Base-by-base conservation (phyloP, 2,329 filamentous ascomycete genomes). In the Balansia obtecta region DNA sequence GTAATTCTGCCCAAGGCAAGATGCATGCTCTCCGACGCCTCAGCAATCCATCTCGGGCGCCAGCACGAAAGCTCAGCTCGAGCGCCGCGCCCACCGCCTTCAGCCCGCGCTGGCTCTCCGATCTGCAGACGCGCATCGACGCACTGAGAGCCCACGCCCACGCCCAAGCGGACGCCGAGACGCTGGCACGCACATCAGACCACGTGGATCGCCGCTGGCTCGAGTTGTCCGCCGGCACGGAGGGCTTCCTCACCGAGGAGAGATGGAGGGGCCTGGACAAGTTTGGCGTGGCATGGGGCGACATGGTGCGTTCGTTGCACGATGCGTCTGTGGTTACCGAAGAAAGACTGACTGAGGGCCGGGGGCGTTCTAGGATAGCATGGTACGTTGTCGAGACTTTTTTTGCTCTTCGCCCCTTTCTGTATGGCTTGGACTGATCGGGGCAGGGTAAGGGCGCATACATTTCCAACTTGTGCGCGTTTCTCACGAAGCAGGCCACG, bases 241-340 rank as follows among this genome's bases (percentile, higher is more conserved):
- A 91, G 60, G 87, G 88, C 0, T 94, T 82, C 63, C 65, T 93
- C 55, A 86, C 82, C 0, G 76, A 72, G 11, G 51, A 52, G 41
- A 71, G 74, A 52, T 74, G 77, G 56, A 72, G 80, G 47, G 78
- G 86, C 0, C 62, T 91, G 34, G 78, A 80, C 55, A 71, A 75
- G 49, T 82, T 87, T 53, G 73, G 75, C 55, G 83, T 94, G 22
- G 81, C 80, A 0, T 94, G 87, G 88, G 89, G 88, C 32, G 88
- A 95, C 64, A 88, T 89, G 85, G 86, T 88, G 68, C 66, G 70
- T 57, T 20, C 66, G 70, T 57, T 20, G 4, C 16, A n/a, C 33
- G 18, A 9, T 32, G 5, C 8, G 20, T 22, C 20, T 4, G 4
- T 22, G 20, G 20, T 22, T 22, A 4, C 4, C 20, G 20, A 22